Conservation (phyloP, 176 grass and related monocot species). For the Oryza meridionalis region DNA sequence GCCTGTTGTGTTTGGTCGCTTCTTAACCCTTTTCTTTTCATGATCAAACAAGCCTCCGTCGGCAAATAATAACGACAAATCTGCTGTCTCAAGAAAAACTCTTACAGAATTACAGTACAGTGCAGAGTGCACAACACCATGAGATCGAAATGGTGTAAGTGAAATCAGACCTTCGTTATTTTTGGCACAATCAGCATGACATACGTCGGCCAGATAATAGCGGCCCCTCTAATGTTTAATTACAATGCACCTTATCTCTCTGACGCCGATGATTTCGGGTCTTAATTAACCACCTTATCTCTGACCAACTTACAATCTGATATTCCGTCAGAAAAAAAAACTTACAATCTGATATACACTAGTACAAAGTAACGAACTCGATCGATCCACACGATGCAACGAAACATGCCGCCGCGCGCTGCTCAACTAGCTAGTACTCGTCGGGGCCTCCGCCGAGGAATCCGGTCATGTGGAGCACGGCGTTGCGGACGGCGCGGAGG, state of each 20-base stretch:
- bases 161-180: not conserved
- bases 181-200: not conserved
- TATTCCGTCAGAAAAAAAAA: too few species aligned
- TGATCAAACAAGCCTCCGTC: not conserved
- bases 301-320: not conserved
- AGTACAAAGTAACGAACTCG: not conserved
- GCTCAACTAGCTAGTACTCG: not conserved
- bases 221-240: not conserved
- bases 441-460: constrained; percentile 45
- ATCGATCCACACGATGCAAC: not conserved
- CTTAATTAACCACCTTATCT: not conserved
- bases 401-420: not conserved
- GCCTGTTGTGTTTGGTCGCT: not conserved
- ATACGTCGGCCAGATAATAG: not conserved
- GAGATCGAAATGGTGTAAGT: not conserved
- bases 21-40: not conserved
- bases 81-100: not conserved
- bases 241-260: not conserved
- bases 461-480: constrained; percentile 55
- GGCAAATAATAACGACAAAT: not conserved
- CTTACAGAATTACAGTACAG: not conserved
- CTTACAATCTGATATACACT: not conserved
- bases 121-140: not conserved
- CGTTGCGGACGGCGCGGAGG: constrained; percentile 47
- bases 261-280: not conserved